Evolutionary conservation across 768 basidiomycete species (phyloP).

Genomic region (Dentipellis fragilis): DNA sequence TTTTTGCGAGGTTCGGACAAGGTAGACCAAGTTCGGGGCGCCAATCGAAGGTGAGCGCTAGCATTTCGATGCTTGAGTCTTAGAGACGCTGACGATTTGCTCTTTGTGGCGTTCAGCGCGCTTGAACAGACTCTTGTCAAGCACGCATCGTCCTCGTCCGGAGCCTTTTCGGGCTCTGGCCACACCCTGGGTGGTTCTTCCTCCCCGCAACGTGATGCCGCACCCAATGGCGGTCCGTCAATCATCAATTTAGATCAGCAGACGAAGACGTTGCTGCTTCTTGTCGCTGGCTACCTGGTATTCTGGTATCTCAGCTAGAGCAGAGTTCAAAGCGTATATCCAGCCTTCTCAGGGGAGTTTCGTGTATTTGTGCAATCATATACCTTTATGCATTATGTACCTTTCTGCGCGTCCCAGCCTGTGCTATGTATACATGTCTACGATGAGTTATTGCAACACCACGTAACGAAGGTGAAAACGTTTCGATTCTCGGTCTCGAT

Average conservation of each 20-base stretch:
- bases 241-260: constrained; percentile 55
- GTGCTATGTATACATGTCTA: too few relatives aligned
- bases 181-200: constrained; percentile 54
- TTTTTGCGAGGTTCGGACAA: constrained; percentile 61
- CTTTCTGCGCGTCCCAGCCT: too few relatives aligned
- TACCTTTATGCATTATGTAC: too few relatives aligned
- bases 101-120: constrained; percentile 29
- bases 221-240: constrained; percentile 25
- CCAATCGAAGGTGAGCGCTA: constrained; percentile 46
- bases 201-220: constrained; percentile 22
- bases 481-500: background rate
- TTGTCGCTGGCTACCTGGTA: constrained; percentile 55
- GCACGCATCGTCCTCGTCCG: constrained; percentile 33
- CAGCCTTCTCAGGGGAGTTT: too few relatives aligned
- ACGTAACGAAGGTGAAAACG: too few relatives aligned
- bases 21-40: constrained; percentile 66
- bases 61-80: background rate
- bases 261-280: constrained; percentile 49
- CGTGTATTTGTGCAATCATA: too few relatives aligned
- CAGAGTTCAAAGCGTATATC: background rate
- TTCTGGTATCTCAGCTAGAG: constrained; percentile 32
- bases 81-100: background rate
- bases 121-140: constrained; percentile 50
- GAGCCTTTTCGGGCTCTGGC: constrained; percentile 62
- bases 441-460: too few relatives aligned